Percentiles rank a stretch among this genome's conserved stretches.
phyloP scores from a whole-genome alignment of 73 alveolate species.

The Durusdinium trenchii region DNA sequence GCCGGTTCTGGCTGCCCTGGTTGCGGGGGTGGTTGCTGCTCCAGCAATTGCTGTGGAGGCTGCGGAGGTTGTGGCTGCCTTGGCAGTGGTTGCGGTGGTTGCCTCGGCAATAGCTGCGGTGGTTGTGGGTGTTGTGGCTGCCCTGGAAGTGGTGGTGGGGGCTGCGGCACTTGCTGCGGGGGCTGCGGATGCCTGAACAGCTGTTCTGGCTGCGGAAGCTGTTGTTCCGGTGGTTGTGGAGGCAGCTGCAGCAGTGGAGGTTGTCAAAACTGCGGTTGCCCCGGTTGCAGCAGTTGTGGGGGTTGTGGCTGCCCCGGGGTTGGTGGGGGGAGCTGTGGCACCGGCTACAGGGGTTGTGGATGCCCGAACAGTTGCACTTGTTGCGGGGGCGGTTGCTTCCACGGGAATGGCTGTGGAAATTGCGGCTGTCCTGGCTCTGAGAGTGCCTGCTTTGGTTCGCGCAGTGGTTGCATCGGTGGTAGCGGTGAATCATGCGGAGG shows the following conservation, averaged over 20 bases:
- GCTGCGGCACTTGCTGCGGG: conserved; percentile 15
- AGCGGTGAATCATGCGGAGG: neutral
- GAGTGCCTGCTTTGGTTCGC: neutral
- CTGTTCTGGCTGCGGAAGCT: conserved; percentile 11
- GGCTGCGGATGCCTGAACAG: neutral
- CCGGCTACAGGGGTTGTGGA: neutral
- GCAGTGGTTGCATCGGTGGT: neutral
- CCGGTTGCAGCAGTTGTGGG: neutral
- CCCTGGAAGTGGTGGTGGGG: neutral
- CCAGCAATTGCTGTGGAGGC: conserved; percentile 1
- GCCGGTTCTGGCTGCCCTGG: conserved; percentile 16
- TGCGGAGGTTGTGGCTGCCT: neutral
- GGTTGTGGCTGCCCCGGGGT: neutral
- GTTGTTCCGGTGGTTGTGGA: neutral
- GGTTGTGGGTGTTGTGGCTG: neutral
- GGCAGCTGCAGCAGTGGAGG: conserved; percentile 22
- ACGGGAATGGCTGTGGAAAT: no score
- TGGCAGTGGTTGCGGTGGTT: neutral
- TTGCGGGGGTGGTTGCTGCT: conserved; percentile 8
- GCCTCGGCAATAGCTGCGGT: neutral
- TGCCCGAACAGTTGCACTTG: neutral
- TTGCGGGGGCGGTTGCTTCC: neutral
- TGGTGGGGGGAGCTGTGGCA: neutral
- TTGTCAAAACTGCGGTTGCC: neutral
- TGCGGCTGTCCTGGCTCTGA: neutral